These are phyloP conservation scores for Heterobasidion occidentale DNA, from an alignment of 1,284 basidiomycete species.

Conservation along the genomic window DNA sequence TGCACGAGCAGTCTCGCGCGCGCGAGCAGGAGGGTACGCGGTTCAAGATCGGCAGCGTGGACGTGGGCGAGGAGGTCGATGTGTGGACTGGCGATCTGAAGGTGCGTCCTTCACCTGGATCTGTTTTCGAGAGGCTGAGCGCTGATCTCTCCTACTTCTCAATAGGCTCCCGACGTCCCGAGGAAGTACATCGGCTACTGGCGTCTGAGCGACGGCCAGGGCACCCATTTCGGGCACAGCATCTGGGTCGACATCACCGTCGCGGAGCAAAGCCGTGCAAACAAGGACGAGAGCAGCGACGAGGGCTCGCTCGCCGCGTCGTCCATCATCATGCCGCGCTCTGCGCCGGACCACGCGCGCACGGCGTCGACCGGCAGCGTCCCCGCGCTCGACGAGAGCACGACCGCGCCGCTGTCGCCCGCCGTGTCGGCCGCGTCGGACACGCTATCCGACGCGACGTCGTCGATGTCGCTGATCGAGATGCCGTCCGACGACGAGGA, in stretches of 20 bases:
- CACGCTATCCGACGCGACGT: conserved; percentile 31
- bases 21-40: conserved; percentile 20
- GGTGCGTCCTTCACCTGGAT: conserved; percentile 23
- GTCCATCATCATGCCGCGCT: conserved; percentile 57
- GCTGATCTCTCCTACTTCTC: no score
- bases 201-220: conserved; percentile 53
- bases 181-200: conserved; percentile 73
- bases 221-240: conserved; percentile 60
- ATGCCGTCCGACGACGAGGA: conserved; percentile 35
- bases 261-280: conserved; percentile 35
- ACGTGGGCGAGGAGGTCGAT: conserved; percentile 50
- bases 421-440: conserved; percentile 43
- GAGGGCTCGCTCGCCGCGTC: conserved; percentile 56
- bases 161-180: conserved; percentile 60
- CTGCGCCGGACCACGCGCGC: conserved; percentile 1
- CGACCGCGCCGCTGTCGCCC: conserved; percentile 27
- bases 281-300: conserved; percentile 18
- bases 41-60: conserved; percentile 44
- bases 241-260: conserved; percentile 74
- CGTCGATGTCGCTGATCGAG: conserved; percentile 49
- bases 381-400: conserved; percentile 16
- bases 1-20: background rate
- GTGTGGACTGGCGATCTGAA: conserved; percentile 70
- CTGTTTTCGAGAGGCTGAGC: background rate
- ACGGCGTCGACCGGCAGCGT: conserved; percentile 14